Base-by-base conservation (phyloP, 2,329 filamentous ascomycete genomes). In the Penicillium nordicum region DNA sequence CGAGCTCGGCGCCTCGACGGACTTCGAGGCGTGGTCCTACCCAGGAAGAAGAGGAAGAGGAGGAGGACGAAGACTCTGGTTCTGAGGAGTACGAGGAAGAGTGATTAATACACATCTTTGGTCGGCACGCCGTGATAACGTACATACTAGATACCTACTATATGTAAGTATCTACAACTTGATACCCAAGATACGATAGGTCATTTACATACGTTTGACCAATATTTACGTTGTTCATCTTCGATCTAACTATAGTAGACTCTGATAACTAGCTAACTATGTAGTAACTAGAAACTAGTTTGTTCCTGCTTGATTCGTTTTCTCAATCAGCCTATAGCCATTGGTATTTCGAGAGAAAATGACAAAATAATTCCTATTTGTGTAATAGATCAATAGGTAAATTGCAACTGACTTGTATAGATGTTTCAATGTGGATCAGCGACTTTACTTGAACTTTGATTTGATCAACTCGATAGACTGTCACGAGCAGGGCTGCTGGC, bases 11-110 rank as follows among this genome's bases (percentile, higher is more conserved):
- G 11, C 49, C 38, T 36, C 59, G 59, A 40, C 49, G 53, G n/a
- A 59, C 59, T 36, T 51, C 57, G 10, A 60, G 63, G 40, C 57
- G 57, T 21, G 51, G 10, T n/a, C 27, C 48, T 43, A 18, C 55
- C 11, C 36, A 30, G 4, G 52, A 52, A 25, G 38, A 41, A 3
- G 53, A 42, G 21, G 21, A 42, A 18, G 21, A 21, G 21, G 54
- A 53, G 11, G 57, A 41, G 4, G 53, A 40, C 16, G 54, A 55
- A 10, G 57, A 56, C 1, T n/a, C 27, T n/a, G 18, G 5, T 7
- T 40, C 36, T 30, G 37, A 14, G 8, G 48, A 51, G 5, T 32
- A 51, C 9, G 49, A 44, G 29, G 47, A 41, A 46, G 36, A 59
- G 32, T 45, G 53, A 61, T 30, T 34, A 40, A 59, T 25, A 30